A percentile compares a stretch with the other conserved stretches of the same genome.
Conservation (phyloP, 2,329 filamentous ascomycete species). For the Mycogone perniciosa region DNA sequence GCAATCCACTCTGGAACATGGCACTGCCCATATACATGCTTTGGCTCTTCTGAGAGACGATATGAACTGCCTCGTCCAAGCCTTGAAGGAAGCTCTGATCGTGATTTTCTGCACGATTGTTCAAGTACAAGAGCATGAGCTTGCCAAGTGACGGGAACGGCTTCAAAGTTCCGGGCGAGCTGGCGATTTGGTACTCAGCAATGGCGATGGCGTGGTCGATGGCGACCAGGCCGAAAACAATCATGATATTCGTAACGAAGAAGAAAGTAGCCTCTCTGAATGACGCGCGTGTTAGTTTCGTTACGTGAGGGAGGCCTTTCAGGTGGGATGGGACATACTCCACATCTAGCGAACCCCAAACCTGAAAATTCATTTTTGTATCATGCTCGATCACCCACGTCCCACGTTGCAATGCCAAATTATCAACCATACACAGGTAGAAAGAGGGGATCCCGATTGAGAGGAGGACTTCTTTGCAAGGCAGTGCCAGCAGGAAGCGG, state of each 20-base stretch:
- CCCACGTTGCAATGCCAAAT: constrained; percentile 57
- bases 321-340: constrained; percentile 34
- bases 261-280: constrained; percentile 62
- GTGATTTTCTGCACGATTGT: not conserved
- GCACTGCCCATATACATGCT: constrained; percentile 69
- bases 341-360: constrained; percentile 62
- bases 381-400: constrained; percentile 65
- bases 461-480: constrained; percentile 47
- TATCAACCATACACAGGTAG: constrained; percentile 69
- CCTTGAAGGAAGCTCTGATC: constrained; percentile 1
- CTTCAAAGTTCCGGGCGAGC: not conserved
- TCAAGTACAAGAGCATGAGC: not conserved
- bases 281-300: not conserved
- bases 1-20: constrained; percentile 59
- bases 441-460: constrained; percentile 59
- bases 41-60: constrained; percentile 58
- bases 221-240: constrained; percentile 62
- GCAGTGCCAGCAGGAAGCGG: constrained; percentile 5
- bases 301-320: no score
- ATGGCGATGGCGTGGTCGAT: constrained; percentile 65
- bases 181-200: constrained; percentile 34
- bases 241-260: constrained; percentile 59
- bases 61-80: constrained; percentile 44
- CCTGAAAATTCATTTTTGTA: constrained; percentile 57
- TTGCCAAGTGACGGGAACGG: not conserved